Evolutionary conservation across 768 basidiomycete species (phyloP), one percentile per base, ranked within the genome.

Genomic region (Peribolospora kevripleyi): DNA sequence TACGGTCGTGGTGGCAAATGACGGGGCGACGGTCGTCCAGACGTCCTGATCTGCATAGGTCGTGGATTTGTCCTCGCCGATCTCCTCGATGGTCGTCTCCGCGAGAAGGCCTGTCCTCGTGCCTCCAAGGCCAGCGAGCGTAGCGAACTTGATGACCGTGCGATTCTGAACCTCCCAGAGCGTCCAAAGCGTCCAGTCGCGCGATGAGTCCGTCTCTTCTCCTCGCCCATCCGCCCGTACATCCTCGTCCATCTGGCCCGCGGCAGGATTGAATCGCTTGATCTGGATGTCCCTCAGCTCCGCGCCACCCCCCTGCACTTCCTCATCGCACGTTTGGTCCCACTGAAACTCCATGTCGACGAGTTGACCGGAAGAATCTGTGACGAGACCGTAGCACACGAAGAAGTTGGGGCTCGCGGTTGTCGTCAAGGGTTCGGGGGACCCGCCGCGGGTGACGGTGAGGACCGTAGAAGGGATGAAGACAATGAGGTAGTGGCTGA

Each of bases 131-230:
- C 71, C 70, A 38, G 80, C 68, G 55, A 69, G 66, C 48, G 72
- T 74, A 25, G 25, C 25, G 58, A 68, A 74, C 63, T 82, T 80
- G 48, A 82, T 72, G 61, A 78, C 70, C 10, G 84, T 78, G 63
- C 75, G 76, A 41, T 84, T 83, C 68, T 84, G 80, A 46, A 73
- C 72, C 65, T 87, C 84, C 84, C 84, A 88, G 53, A 87, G 69
- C 2, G 78, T 73, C 67, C 78, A 80, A 48, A 90, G 66, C 4
- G 69, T 69, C 62, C 71, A 66, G 37, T 65, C 68, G 41, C 67
- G 68, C n/a, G 75, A 25, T 25, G 25, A 25, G 25, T 25, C 25
- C 25, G 25, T 25, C 25, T 25, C 25, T 25, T 25, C 25, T 25
- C 25, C 25, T 25, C 25, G 25, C 25, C 25, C 25, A 25, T 25